Evolutionary conservation across 2,329 filamentous ascomycete genomes (phyloP), one percentile per base, ranked within the genome.

Genomic region (Blumeria hordei): DNA sequence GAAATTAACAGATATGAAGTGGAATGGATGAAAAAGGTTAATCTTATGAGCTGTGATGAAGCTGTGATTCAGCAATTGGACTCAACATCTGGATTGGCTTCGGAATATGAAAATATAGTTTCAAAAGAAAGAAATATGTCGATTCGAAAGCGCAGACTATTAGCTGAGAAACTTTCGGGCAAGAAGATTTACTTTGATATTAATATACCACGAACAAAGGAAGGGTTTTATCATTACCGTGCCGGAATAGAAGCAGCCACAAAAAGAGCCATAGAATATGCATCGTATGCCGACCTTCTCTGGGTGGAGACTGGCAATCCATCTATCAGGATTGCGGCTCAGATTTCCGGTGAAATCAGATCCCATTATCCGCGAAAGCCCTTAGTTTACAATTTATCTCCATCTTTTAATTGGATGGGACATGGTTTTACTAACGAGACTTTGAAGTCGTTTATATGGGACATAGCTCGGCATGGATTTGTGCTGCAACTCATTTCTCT

Each of bases 341-440:
- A 75, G 53, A 87, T 98, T 54, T 85, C 85, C 11, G 75, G 76
- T 10, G 77, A 87, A 49, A 92, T 98, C 58, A 79, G 84, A 55
- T 69, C 71, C 0, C 72, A 70, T 3, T 73, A 78, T 62, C 86
- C 88, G 0, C 80, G 78, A 58, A 96, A 96, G 75, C 84, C 85
- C 37, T 76, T 98, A 28, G 90, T 96, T 0, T 98, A 98, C 72
- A 98, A 98, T 70, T 76, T 98, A 1, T 88, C 83, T 4, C 92
- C 92, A 0, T 94, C 86, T 8, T 98, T 98, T 76, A 96, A 98
- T 74, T 98, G 92, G 92, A 92, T 93, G 79, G 80, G 80, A 10
- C 88, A 96, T 66, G 92, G 90, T 34, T 98, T 96, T 69, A 82
- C 77, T 3, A 80, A 88, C 59, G 80, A 79, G 58, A 82, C 83